phyloP scores from a whole-genome alignment of 805 yeast species.

The Zygosaccharomyces rouxii region DNA sequence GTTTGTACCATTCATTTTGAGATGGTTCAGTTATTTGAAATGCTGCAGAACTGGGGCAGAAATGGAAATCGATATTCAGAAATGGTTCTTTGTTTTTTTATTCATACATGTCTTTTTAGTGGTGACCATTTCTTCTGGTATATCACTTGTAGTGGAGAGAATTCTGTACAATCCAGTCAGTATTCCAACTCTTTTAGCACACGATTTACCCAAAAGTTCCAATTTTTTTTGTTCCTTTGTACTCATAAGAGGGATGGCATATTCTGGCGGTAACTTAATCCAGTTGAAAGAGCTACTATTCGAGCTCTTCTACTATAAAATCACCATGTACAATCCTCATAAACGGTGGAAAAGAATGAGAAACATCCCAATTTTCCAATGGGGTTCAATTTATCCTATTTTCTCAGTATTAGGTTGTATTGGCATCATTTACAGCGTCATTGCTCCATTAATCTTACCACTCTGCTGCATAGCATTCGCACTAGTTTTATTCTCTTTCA shows the following conservation, averaged over 20 bases:
- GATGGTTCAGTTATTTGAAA: slow-evolving; percentile 49
- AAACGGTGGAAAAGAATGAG: slow-evolving; percentile 44
- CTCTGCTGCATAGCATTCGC: slow-evolving; percentile 55
- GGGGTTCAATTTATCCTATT: slow-evolving; percentile 79
- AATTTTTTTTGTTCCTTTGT: slow-evolving; percentile 79
- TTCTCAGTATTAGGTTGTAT: slow-evolving; percentile 75
- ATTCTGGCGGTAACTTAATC: slow-evolving; percentile 67
- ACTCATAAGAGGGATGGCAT: slow-evolving; percentile 67
- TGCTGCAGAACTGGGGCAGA: slow-evolving; percentile 59
- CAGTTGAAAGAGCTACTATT: slow-evolving; percentile 51
- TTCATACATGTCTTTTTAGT: slow-evolving; percentile 82
- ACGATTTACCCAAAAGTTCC: slow-evolving; percentile 79
- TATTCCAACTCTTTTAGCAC: slow-evolving; percentile 66
- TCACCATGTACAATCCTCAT: slow-evolving; percentile 59
- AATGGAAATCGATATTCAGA: slow-evolving; percentile 66
- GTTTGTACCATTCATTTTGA: slow-evolving; percentile 53
- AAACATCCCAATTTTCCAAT: slow-evolving; percentile 45
- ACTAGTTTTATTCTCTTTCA: slow-evolving; percentile 59
- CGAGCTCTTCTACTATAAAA: slow-evolving; percentile 34
- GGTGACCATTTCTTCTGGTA: slow-evolving; percentile 78
- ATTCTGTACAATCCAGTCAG: slow-evolving; percentile 66
- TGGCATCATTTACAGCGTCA: slow-evolving; percentile 70
- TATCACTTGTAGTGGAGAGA: slow-evolving; percentile 57
- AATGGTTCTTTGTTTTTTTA: slow-evolving; percentile 71
- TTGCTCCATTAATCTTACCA: slow-evolving; percentile 72